Evolutionary conservation across 106 monocot species (phyloP), one percentile per base, ranked within the genome.

Genomic region (Chionographis japonica): DNA sequence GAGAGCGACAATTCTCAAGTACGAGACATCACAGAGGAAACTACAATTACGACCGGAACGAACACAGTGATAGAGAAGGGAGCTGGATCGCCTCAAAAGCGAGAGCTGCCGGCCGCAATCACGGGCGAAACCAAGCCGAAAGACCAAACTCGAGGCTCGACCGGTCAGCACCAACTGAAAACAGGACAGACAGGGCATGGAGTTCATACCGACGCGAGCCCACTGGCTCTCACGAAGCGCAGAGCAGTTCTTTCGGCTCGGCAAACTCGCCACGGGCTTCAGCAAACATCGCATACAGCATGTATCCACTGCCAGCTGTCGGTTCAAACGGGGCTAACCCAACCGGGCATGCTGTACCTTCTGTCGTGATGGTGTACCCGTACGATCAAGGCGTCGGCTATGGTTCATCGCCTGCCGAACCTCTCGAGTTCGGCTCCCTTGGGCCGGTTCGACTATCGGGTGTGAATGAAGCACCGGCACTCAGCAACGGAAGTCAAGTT

Each of bases 351-450:
- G 19, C 59, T 17, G 37, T 39, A 46, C 66, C 78, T 61, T 72
- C 83, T 72, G 61, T 83, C 40, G 46, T 90, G 20, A 91, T 86
- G 91, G 50, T 84, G 17, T 87, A 79, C 61, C 73, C 83, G 17
- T 78, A 72, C 70, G 81, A 86, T 49, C 79, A 70, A 65, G 76
- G 78, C 37, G 61, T 50, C 65, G 63, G 66, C 3, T 77, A 79
- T 72, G 72, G 60, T 18, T 63, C 55, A 16, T 27, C 27, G 27
- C 55, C 80, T 61, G 73, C 67, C 35, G 85, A 83, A 58, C 74
- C 77, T 4, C 74, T 93, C 36, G 93, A 90, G 18, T 87, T 94
- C 78, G 86, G 87, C 11, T 86, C 93, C 8, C 61, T 81, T 17
- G 81, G 86, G 61, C 73, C 84, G 40, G 71, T 77, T 10, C 79